Conservation (phyloP, 306 rosid species). For the Prunus fruticosa region DNA sequence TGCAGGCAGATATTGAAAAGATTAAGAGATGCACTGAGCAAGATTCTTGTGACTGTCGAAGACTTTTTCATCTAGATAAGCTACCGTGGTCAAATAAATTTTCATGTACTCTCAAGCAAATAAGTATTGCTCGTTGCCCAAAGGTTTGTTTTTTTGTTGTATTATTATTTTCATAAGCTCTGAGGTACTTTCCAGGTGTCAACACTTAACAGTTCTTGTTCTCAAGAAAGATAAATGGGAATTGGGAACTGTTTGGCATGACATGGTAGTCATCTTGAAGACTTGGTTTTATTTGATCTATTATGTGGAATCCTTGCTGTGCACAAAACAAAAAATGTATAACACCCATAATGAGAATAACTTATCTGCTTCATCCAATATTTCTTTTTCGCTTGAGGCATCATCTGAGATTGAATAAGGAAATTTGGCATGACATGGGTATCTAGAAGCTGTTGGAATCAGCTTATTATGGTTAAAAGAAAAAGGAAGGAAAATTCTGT, state of each 20-base stretch:
- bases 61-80: conserved; percentile 36
- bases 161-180: background rate
- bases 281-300: background rate
- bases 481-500: background rate
- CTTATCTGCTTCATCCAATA: background rate
- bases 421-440: background rate
- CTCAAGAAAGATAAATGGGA: background rate
- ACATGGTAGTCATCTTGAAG: background rate
- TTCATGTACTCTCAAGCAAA: conserved; percentile 66
- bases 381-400: background rate
- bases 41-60: conserved; percentile 62
- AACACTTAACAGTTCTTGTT: background rate
- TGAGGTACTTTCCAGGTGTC: conserved; percentile 5
- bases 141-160: conserved; percentile 46
- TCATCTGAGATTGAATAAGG: background rate
- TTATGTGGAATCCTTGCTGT: background rate
- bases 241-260: background rate
- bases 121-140: conserved; percentile 81
- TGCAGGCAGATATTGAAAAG: conserved; percentile 61
- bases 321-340: background rate
- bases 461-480: background rate
- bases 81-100: conserved; percentile 84
- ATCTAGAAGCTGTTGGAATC: background rate
- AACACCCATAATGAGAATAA: background rate
- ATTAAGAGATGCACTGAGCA: conserved; percentile 63